Evolutionary conservation across 805 yeast species (phyloP).

Genomic region (Priceomyces carsonii): DNA sequence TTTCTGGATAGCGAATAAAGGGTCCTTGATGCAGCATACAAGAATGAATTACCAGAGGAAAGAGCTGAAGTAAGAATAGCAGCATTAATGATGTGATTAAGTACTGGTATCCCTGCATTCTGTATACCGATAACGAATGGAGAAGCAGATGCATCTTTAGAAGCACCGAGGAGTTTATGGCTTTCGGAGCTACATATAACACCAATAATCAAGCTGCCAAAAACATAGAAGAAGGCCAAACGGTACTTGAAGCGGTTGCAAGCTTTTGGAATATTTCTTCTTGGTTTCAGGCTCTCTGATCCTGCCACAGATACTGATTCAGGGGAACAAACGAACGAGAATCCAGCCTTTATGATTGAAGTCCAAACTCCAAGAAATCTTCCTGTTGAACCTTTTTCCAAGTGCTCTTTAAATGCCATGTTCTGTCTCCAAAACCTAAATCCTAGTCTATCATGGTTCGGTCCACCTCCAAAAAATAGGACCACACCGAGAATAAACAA

Average conservation of each 20-base stretch:
- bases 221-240: conserved; percentile 49
- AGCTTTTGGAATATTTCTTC: conserved; percentile 1
- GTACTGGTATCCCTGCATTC: conserved; percentile 46
- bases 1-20: conserved; percentile 21
- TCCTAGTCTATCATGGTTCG: conserved; percentile 18
- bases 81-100: conserved; percentile 72
- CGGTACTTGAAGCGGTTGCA: conserved; percentile 42
- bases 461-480: conserved; percentile 23
- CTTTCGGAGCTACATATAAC: conserved; percentile 39
- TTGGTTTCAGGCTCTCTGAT: background rate
- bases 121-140: conserved; percentile 37
- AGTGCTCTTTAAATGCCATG: conserved; percentile 19
- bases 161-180: conserved; percentile 41
- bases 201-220: conserved; percentile 37
- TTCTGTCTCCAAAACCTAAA: conserved; percentile 23
- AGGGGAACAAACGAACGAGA: conserved; percentile 59
- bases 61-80: conserved; percentile 73
- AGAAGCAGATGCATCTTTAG: conserved; percentile 39
- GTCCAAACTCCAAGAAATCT: conserved; percentile 62
- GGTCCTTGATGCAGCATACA: conserved; percentile 29
- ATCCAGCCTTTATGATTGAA: conserved; percentile 60
- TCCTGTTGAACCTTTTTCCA: conserved; percentile 50
- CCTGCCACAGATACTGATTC: conserved; percentile 31
- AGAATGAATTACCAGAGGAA: conserved; percentile 53
- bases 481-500: conserved; percentile 21